Conservation (phyloP, 768 basidiomycete genomes). For the Rhizopogon salebrosus region DNA sequence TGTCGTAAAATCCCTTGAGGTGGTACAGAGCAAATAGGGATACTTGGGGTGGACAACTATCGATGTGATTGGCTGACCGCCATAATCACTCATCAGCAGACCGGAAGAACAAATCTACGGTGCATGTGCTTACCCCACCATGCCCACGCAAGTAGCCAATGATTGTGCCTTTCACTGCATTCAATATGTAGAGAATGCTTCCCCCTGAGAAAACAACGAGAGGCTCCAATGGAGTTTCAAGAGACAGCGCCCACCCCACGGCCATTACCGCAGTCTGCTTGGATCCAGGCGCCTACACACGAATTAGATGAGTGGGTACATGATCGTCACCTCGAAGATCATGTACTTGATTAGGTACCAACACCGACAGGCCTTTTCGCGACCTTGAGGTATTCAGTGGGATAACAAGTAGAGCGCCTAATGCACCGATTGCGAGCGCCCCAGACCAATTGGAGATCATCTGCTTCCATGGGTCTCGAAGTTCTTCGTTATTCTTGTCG, state of each 20-base stretch:
- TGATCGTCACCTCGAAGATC: background rate
- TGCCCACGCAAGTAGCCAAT: constrained; percentile 58
- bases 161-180: constrained; percentile 35
- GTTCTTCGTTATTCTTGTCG: constrained; percentile 23
- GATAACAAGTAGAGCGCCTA: constrained; percentile 23
- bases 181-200: constrained; percentile 52
- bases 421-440: constrained; percentile 45
- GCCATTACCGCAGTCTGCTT: constrained; percentile 5
- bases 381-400: constrained; percentile 5
- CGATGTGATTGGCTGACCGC: constrained; percentile 57
- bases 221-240: constrained; percentile 43
- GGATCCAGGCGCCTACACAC: background rate
- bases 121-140: constrained; percentile 51
- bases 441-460: constrained; percentile 47
- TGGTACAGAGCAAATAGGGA: constrained; percentile 62
- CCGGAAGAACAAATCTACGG: background rate
- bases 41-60: constrained; percentile 57
- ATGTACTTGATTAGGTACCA: background rate
- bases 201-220: constrained; percentile 52
- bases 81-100: constrained; percentile 5
- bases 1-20: constrained; percentile 66
- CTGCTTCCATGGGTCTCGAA: constrained; percentile 35
- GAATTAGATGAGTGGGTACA: background rate
- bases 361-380: background rate
- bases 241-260: constrained; percentile 57